Conservation (phyloP, 1,284 basidiomycete species). For the Porodaedalea pini region DNA sequence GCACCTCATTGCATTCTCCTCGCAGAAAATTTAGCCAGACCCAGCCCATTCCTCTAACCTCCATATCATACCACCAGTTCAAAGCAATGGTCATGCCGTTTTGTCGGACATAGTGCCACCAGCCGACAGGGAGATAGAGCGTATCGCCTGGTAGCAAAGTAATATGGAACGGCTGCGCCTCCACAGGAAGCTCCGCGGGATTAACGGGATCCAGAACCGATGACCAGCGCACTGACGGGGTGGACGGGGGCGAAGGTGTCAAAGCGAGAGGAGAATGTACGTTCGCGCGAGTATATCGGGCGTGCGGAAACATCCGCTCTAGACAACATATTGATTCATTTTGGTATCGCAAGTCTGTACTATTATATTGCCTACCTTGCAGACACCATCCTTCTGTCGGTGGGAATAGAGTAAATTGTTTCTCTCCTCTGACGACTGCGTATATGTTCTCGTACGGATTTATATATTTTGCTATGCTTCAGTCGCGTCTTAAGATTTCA, state of each 20-base stretch:
- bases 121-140: constrained; percentile 84
- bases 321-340: constrained; percentile 13
- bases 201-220: constrained; percentile 58
- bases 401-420: constrained; percentile 81
- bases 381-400: constrained; percentile 85
- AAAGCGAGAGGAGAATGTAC: constrained; percentile 40
- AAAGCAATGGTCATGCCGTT: constrained; percentile 67
- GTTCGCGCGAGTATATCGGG: constrained; percentile 49
- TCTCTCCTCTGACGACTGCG: constrained; percentile 76
- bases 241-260: constrained; percentile 39
- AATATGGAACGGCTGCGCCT: constrained; percentile 62
- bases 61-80: constrained; percentile 88
- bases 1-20: constrained; percentile 33
- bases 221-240: constrained; percentile 64
- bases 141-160: constrained; percentile 71
- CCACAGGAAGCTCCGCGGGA: constrained; percentile 41
- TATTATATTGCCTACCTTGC: constrained; percentile 49
- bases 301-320: constrained; percentile 72
- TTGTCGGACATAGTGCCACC: constrained; percentile 87
- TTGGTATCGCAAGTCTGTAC: background rate
- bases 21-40: constrained; percentile 61
- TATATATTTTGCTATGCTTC: constrained; percentile 28
- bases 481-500: background rate
- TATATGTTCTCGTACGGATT: constrained; percentile 94
- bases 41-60: constrained; percentile 67